Percentiles rank a stretch among this genome's conserved stretches.
phyloP scores from a whole-genome alignment of 2,329 filamentous ascomycete species.

The Aspergillus pseudoterreus region DNA sequence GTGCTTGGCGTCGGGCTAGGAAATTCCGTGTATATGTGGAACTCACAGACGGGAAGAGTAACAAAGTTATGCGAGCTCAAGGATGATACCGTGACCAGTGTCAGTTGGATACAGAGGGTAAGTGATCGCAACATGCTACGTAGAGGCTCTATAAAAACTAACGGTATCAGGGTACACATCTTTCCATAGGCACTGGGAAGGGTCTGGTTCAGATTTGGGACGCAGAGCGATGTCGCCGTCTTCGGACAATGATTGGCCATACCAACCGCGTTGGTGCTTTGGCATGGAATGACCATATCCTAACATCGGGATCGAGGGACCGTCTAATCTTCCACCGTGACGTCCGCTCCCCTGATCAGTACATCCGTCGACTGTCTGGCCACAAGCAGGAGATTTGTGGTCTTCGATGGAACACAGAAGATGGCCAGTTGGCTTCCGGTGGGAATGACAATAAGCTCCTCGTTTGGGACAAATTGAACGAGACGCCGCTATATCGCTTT shows the following conservation, averaged over 20 bases:
- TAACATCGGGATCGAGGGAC: slow-evolving; percentile 92
- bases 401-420: slow-evolving; percentile 93
- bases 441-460: slow-evolving; percentile 99
- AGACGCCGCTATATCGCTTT: slow-evolving; percentile 89
- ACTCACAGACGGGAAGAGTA: slow-evolving; percentile 83
- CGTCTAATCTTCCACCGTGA: slow-evolving; percentile 93
- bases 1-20: slow-evolving; percentile 89
- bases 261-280: slow-evolving; percentile 88
- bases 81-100: slow-evolving; percentile 92
- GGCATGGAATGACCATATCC: slow-evolving; percentile 97
- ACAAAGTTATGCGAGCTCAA: slow-evolving; percentile 90
- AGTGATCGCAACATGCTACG: slow-evolving; percentile 18
- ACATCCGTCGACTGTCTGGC: slow-evolving; percentile 78
- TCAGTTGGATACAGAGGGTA: slow-evolving; percentile 93
- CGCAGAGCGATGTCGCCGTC: slow-evolving; percentile 75
- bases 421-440: slow-evolving; percentile 88
- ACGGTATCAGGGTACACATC: slow-evolving; percentile 67
- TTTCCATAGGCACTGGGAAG: slow-evolving; percentile 92
- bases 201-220: slow-evolving; percentile 98
- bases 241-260: slow-evolving; percentile 96
- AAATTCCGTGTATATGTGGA: slow-evolving; percentile 97
- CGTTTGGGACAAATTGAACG: slow-evolving; percentile 96
- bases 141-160: slow-evolving; percentile 9
- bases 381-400: slow-evolving; percentile 99
- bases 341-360: slow-evolving; percentile 88